Evolutionary conservation across 192 early-diverging fungal species (phyloP).

Genomic region (Mortierella antarctica): DNA sequence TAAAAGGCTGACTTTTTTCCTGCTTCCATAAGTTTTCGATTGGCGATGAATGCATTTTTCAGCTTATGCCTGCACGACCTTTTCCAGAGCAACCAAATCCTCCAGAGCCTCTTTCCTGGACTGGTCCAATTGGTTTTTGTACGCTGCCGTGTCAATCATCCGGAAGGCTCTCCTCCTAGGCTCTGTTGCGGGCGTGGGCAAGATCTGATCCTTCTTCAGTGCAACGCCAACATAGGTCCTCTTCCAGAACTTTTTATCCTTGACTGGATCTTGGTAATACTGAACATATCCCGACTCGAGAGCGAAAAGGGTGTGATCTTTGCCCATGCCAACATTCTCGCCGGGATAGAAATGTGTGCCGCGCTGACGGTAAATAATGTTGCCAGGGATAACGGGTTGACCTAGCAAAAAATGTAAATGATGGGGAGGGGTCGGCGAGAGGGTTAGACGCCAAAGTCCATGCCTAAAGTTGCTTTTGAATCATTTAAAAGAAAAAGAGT

Average conservation of each 20-base stretch:
- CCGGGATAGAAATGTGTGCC: conserved; percentile 84
- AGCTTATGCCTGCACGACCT: conserved; percentile 38
- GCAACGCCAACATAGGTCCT: conserved; percentile 77
- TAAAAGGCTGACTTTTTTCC: background rate
- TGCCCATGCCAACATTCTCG: conserved; percentile 81
- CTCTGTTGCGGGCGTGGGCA: conserved; percentile 69
- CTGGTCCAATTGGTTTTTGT: conserved; percentile 37
- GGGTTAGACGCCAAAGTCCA: background rate
- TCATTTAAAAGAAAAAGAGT: background rate
- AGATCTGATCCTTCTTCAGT: conserved; percentile 67
- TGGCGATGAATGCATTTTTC: background rate
- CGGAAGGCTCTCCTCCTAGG: conserved; percentile 78
- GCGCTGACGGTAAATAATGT: conserved; percentile 85
- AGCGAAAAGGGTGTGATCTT: conserved; percentile 83
- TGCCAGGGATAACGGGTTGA: conserved; percentile 78
- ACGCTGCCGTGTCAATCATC: conserved; percentile 66
- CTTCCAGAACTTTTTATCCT: conserved; percentile 65
- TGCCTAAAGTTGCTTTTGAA: too few species aligned
- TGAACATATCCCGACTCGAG: conserved; percentile 77
- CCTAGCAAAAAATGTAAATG: conserved; percentile 21
- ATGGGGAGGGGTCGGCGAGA: background rate
- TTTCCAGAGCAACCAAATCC: conserved; percentile 38
- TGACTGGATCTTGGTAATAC: conserved; percentile 73
- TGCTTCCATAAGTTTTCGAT: background rate
- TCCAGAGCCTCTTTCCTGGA: conserved; percentile 43